phyloP scores from a whole-genome alignment of 192 early-diverging fungal genomes.

The Coemansia sp. region DNA sequence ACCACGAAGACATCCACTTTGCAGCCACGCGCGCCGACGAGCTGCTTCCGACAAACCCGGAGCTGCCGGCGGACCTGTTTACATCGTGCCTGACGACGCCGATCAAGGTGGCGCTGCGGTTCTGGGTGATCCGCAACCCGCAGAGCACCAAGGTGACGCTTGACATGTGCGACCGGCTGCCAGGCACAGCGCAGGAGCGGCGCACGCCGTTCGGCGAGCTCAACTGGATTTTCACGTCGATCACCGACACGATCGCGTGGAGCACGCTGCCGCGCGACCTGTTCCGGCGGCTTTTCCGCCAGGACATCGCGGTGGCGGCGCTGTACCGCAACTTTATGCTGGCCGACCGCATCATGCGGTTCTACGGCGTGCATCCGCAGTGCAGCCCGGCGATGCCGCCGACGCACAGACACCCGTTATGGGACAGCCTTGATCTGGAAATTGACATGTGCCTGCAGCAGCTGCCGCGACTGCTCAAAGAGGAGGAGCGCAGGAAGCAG shows the following conservation, averaged over 20 bases:
- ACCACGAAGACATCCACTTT: slow-evolving; percentile 86
- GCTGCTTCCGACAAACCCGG: slow-evolving; percentile 87
- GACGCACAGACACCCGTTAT: slow-evolving; percentile 95
- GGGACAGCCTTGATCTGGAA: slow-evolving; percentile 93
- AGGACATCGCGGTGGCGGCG: slow-evolving; percentile 92
- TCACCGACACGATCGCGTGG: slow-evolving; percentile 99
- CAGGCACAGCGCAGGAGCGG: slow-evolving; percentile 85
- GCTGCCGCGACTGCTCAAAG: slow-evolving; percentile 72
- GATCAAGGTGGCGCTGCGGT: slow-evolving; percentile 87
- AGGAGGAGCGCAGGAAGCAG: slow-evolving; percentile 25
- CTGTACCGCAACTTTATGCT: slow-evolving; percentile 95
- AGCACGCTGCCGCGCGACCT: slow-evolving; percentile 82
- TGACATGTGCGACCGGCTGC: slow-evolving; percentile 64
- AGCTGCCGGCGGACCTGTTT: slow-evolving; percentile 95
- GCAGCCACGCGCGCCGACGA: slow-evolving; percentile 86
- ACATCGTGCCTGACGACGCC: slow-evolving; percentile 96
- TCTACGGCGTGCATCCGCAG: slow-evolving; percentile 90
- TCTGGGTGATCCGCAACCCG: slow-evolving; percentile 87
- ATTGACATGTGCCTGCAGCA: slow-evolving; percentile 92
- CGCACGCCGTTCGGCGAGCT: slow-evolving; percentile 94
- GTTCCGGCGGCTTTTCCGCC: slow-evolving; percentile 88
- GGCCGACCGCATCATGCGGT: slow-evolving; percentile 94
- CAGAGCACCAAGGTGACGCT: slow-evolving; percentile 71
- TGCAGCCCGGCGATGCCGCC: slow-evolving; percentile 79
- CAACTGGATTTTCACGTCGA: slow-evolving; percentile 98